Conservation (phyloP, 2,329 filamentous ascomycete genomes). For the Cordyceps javanica region DNA sequence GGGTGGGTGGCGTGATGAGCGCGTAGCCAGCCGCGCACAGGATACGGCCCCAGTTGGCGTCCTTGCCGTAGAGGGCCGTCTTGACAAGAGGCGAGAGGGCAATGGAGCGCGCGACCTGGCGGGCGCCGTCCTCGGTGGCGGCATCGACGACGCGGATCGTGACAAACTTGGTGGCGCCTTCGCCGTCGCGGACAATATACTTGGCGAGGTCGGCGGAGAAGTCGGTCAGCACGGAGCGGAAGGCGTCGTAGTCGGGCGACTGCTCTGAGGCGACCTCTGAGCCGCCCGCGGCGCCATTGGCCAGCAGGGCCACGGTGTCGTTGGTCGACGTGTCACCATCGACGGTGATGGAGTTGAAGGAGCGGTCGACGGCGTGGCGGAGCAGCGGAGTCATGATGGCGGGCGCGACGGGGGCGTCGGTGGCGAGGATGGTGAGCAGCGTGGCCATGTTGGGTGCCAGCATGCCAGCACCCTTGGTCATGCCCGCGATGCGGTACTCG, state of each 20-base stretch:
- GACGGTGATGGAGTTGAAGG: slow-evolving; percentile 95
- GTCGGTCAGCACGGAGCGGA: slow-evolving; percentile 63
- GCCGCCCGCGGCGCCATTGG: slow-evolving; percentile 86
- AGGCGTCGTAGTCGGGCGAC: slow-evolving; percentile 60
- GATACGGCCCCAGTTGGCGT: slow-evolving; percentile 98
- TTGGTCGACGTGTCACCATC: slow-evolving; percentile 98
- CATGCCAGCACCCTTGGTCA: slow-evolving; percentile 98
- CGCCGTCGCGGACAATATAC: slow-evolving; percentile 90
- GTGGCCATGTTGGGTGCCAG: slow-evolving; percentile 99
- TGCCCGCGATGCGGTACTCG: slow-evolving; percentile 82
- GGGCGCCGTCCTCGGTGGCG: slow-evolving; percentile 61
- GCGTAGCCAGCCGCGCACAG: slow-evolving; percentile 89
- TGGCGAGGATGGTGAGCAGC: slow-evolving; percentile 83
- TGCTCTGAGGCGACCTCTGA: slow-evolving; percentile 49
- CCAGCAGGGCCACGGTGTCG: slow-evolving; percentile 90
- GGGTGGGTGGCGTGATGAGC: slow-evolving; percentile 52
- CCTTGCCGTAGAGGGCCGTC: slow-evolving; percentile 92
- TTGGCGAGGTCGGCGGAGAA: slow-evolving; percentile 84
- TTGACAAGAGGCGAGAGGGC: slow-evolving; percentile 91
- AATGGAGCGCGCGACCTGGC: slow-evolving; percentile 79
- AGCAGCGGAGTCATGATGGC: slow-evolving; percentile 63
- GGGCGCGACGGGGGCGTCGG: slow-evolving; percentile 75
- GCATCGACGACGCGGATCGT: slow-evolving; percentile 79
- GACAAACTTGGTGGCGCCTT: slow-evolving; percentile 97
- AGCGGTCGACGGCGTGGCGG: slow-evolving; percentile 67